Conservation (phyloP, 371 early-diverging fungal species). For the Rhizopus stolonifer region DNA sequence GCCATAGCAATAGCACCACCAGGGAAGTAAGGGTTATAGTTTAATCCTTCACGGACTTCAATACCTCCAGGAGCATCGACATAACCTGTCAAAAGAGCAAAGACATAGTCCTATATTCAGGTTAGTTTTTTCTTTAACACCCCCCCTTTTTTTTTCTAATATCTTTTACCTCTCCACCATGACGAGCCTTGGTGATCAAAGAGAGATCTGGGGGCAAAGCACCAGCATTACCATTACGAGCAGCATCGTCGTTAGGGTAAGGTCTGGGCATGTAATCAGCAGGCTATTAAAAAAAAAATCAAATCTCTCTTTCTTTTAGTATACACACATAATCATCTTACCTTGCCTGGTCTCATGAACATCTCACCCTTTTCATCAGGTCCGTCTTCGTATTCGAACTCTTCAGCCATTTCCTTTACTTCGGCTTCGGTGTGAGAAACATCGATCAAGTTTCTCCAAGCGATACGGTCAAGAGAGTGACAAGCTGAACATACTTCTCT, state of each 20-base stretch:
- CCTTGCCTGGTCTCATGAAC: conserved; percentile 95
- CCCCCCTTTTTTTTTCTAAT: background rate
- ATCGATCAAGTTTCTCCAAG: conserved; percentile 93
- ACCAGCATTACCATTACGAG: conserved; percentile 95
- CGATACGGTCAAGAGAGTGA: conserved; percentile 92
- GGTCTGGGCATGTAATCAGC: conserved; percentile 92
- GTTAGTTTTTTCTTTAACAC: background rate
- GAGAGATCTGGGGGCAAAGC: conserved; percentile 96
- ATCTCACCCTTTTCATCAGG: conserved; percentile 93
- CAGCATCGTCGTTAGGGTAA: conserved; percentile 97
- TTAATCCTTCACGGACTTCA: conserved; percentile 90
- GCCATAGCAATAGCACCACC: conserved; percentile 99
- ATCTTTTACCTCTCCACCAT: conserved; percentile 77
- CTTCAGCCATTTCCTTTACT: conserved; percentile 93
- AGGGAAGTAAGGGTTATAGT: conserved; percentile 99
- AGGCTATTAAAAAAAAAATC: conserved; percentile 45
- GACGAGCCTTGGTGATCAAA: conserved; percentile 94
- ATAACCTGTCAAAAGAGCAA: conserved; percentile 94
- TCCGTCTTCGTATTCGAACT: conserved; percentile 90
- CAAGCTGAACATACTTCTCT: conserved; percentile 97
- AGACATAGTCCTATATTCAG: conserved; percentile 82
- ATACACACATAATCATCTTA: conserved; percentile 19
- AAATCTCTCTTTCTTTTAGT: background rate
- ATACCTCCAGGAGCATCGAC: conserved; percentile 96
- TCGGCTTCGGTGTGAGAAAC: conserved; percentile 92